A percentile compares a stretch with the other conserved stretches of the same genome.
phyloP scores from a whole-genome alignment of 1,139 yeast genomes.

The Diutina ranongensis region DNA sequence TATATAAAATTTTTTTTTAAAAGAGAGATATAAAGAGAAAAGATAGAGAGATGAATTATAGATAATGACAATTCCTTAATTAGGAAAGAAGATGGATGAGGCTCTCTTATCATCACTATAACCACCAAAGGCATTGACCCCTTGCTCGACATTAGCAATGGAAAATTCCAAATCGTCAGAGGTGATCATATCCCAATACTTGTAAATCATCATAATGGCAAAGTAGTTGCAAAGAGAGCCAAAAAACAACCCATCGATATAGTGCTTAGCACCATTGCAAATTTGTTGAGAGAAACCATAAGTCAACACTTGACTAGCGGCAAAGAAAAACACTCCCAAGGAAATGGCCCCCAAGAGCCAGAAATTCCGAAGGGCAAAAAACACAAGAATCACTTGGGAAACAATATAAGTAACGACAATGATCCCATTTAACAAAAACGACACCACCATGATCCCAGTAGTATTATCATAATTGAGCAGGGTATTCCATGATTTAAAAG shows the following conservation, averaged over 20 bases:
- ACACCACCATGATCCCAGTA: conserved; percentile 52
- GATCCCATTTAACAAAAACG: conserved; percentile 60
- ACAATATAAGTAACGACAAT: conserved; percentile 50
- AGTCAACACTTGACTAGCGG: conserved; percentile 65
- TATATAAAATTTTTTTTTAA: too few relatives aligned
- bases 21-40: background rate
- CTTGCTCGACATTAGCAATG: conserved; percentile 26
- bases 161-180: conserved; percentile 90
- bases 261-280: conserved; percentile 68
- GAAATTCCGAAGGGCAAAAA: conserved; percentile 55
- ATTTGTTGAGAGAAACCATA: conserved; percentile 57
- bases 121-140: conserved; percentile 2
- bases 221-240: conserved; percentile 72
- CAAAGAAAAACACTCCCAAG: conserved; percentile 62
- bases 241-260: conserved; percentile 81
- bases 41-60: background rate
- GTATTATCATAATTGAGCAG: conserved; percentile 36
- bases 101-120: conserved; percentile 4
- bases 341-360: conserved; percentile 85
- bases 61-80: background rate
- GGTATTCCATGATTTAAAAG: conserved; percentile 61
- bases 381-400: conserved; percentile 61
- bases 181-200: conserved; percentile 96
- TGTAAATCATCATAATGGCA: conserved; percentile 87
- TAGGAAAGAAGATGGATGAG: background rate